These are phyloP conservation scores for Rhodotorula paludigena DNA, from an alignment of 768 basidiomycete species.

Conservation along the genomic window DNA sequence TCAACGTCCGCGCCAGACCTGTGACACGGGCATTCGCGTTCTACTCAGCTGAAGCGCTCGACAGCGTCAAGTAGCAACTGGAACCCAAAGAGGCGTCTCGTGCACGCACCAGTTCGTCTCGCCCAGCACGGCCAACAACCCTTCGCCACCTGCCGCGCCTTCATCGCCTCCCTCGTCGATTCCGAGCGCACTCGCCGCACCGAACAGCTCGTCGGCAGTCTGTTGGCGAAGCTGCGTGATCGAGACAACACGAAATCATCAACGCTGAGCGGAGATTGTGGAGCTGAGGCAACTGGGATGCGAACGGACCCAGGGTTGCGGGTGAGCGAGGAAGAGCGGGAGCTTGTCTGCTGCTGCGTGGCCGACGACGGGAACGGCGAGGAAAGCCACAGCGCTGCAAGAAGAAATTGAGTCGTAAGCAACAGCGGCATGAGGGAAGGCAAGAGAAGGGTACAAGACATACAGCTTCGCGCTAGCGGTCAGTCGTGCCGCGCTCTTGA, in stretches of 20 bases:
- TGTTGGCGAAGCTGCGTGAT: slow-evolving; percentile 20
- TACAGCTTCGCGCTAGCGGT: slow-evolving; percentile 80
- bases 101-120: slow-evolving; percentile 25
- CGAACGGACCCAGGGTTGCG: slow-evolving; percentile 57
- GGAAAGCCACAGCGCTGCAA: slow-evolving; percentile 62
- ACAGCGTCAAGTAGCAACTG: too few relatives aligned
- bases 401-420: too few relatives aligned
- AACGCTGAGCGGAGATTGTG: too few relatives aligned
- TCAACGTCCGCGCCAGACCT: too few relatives aligned
- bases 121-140: too few relatives aligned
- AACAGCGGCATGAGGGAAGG: too few relatives aligned
- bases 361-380: slow-evolving; percentile 55
- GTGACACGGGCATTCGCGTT: too few relatives aligned
- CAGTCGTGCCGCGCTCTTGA: slow-evolving; percentile 81
- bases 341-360: slow-evolving; percentile 53
- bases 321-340: slow-evolving; percentile 64
- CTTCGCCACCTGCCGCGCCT: too few relatives aligned
- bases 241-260: fast-evolving
- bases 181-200: background rate
- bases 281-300: background rate
- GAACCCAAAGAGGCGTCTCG: too few relatives aligned
- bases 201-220: slow-evolving; percentile 29
- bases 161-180: slow-evolving; percentile 37
- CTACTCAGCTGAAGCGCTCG: too few relatives aligned
- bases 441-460: too few relatives aligned